Evolutionary conservation across 1,284 basidiomycete genomes (phyloP), one percentile per base, ranked within the genome.

Genomic region (Tylopilus orsonianus): DNA sequence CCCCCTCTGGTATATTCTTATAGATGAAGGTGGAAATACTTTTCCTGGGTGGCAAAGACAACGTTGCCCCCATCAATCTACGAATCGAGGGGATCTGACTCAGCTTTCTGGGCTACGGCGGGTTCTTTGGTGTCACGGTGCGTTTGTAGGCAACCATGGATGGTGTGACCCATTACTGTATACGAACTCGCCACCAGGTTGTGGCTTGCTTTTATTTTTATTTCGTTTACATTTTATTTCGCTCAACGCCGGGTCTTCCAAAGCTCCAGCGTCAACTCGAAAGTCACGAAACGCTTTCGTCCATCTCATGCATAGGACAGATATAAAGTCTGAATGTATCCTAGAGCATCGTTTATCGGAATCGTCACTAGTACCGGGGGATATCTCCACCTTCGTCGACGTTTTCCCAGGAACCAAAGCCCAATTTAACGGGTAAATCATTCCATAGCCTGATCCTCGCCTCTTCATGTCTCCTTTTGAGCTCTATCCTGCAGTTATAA

Each of bases 21-120:
- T n/a, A 52, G 55, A 39, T 55, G 55, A 12, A 55, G 33, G 29
- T 55, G 52, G 26, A 55, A 55, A 8, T 50, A 24, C 36, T 55
- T 55, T 26, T 34, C 46, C 27, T 57, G n/a, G 10, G 24, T 47
- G 4, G 43, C 30, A 12, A 57, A 24, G 27, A 57, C 37, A 7
- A 57, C 26, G n/a, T 53, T 54, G 1, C 54, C 54, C 5, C 55
- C 52, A 0, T 44, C 34, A 13, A 41, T 20, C 52, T 54, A 54
- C 39, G 52, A 54, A 36, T 56, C 54, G 13, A 53, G 32, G 5
- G 16, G 54, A 39, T 53, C 49, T 14, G 24, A 4, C 4, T 4
- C 13, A 13, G 8, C 29, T 30, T 30, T 4, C 29, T 9, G 8
- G 29, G 13, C 13, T 7, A 13, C 4, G 29, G 29, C 13, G 29